phyloP scores from a whole-genome alignment of 1,139 yeast genomes.

The Debaryomycetaceae sp. region DNA sequence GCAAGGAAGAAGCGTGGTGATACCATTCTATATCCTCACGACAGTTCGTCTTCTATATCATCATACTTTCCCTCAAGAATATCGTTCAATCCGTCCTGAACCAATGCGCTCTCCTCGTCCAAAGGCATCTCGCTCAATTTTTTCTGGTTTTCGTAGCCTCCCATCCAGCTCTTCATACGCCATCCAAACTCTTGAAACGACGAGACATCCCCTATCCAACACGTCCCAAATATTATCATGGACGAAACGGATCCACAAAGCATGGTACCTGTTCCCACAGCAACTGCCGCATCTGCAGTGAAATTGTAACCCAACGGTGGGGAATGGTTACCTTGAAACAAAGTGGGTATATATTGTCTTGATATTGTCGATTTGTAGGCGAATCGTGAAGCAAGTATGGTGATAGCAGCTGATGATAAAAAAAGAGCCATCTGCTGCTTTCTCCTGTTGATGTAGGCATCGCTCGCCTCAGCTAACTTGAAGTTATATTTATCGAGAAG shows the following conservation, averaged over 20 bases:
- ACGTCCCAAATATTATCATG: conserved; percentile 69
- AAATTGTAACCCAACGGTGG: conserved; percentile 76
- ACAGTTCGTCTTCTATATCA: conserved; percentile 9
- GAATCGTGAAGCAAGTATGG: conserved; percentile 68
- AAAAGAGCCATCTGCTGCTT: conserved; percentile 71
- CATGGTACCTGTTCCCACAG: conserved; percentile 78
- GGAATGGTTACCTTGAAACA: conserved; percentile 81
- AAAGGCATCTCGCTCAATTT: conserved; percentile 49
- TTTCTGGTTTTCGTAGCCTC: conserved; percentile 61
- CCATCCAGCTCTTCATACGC: conserved; percentile 62
- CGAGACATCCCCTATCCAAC: conserved; percentile 77
- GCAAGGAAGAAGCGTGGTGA: too few relatives aligned
- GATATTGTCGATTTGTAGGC: conserved; percentile 73
- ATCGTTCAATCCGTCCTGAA: conserved; percentile 51
- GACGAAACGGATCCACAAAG: conserved; percentile 71
- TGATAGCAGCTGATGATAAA: conserved; percentile 67
- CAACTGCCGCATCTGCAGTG: conserved; percentile 81
- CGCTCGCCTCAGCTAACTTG: conserved; percentile 35
- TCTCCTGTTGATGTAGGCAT: conserved; percentile 52
- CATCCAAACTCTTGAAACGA: conserved; percentile 67
- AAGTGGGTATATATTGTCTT: conserved; percentile 72
- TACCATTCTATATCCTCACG: background rate
- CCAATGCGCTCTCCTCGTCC: conserved; percentile 61
- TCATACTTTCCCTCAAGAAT: conserved; percentile 43
- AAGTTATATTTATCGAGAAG: conserved; percentile 17